Conservation (phyloP, 2,329 filamentous ascomycete genomes). For the Nigrograna mackinnonii region DNA sequence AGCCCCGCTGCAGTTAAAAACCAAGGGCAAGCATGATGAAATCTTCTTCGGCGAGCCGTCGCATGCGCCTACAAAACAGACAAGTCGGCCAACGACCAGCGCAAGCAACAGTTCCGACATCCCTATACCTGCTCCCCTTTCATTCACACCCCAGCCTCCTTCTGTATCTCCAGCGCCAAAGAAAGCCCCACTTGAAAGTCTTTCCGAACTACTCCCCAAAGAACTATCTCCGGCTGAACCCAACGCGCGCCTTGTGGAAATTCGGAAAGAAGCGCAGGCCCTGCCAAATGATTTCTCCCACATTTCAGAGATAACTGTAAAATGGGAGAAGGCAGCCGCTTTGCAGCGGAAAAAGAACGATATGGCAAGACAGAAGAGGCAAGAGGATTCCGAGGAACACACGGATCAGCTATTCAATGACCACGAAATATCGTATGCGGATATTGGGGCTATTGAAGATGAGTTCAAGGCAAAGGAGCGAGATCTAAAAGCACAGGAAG, state of each 20-base stretch:
- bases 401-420: constrained; percentile 60
- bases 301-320: constrained; percentile 22
- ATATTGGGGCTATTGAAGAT: constrained; percentile 58
- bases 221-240: constrained; percentile 11
- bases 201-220: constrained; percentile 24
- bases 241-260: constrained; percentile 21
- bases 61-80: constrained; percentile 10
- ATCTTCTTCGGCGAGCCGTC: constrained; percentile 35
- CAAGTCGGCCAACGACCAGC: constrained; percentile 20
- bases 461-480: constrained; percentile 59
- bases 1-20: constrained; percentile 8
- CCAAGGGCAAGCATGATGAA: constrained; percentile 29
- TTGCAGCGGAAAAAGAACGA: constrained; percentile 50
- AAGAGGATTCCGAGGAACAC: constrained; percentile 55
- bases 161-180: constrained; percentile 12
- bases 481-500: constrained; percentile 56
- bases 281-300: constrained; percentile 21
- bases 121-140: constrained; percentile 29
- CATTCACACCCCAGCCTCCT: constrained; percentile 18
- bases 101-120: constrained; percentile 18
- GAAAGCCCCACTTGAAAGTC: constrained; percentile 15
- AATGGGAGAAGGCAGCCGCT: constrained; percentile 53
- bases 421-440: constrained; percentile 61
- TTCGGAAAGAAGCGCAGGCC: constrained; percentile 18
- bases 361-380: constrained; percentile 51